Percentiles rank a stretch among this genome's conserved stretches.
Conservation (phyloP, 129 eudicot genomes). For the Helianthus tuberosus region DNA sequence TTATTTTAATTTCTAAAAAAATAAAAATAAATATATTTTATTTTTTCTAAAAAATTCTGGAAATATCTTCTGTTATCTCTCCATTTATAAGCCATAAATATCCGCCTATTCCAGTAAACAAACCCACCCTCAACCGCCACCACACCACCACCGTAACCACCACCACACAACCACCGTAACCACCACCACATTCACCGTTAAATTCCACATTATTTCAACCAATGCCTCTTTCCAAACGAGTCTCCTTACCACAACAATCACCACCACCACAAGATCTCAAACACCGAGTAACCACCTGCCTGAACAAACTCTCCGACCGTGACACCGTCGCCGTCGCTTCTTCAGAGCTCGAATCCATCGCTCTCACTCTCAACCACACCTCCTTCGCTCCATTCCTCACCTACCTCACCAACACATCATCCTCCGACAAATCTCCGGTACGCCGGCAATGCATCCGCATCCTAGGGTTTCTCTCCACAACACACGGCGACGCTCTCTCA, state of each 20-base stretch:
- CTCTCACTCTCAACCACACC: constrained; percentile 1
- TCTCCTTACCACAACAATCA: constrained; percentile 26
- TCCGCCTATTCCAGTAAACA: constrained; percentile 23
- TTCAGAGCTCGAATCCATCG: constrained; percentile 69
- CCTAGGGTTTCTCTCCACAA: constrained; percentile 48
- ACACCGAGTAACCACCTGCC: constrained; percentile 56
- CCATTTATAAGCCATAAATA: constrained; percentile 28
- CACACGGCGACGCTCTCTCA: constrained; percentile 60
- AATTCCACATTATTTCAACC: neutral
- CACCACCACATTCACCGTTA: neutral
- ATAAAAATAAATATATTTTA: no score
- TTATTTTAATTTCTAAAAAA: no score
- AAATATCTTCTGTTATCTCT: neutral
- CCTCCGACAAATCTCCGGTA: constrained; percentile 60
- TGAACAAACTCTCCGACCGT: constrained; percentile 81
- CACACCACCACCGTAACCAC: no score
- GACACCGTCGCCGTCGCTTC: constrained; percentile 74
- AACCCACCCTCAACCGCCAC: constrained; percentile 13
- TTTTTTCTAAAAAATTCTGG: no score
- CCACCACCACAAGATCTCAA: constrained; percentile 55
- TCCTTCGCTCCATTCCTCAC: no score
- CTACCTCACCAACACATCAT: no score
- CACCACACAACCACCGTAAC: no score
- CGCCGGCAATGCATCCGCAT: constrained; percentile 71
- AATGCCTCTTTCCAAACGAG: constrained; percentile 44